phyloP scores from a whole-genome alignment of 129 eudicot genomes.

The Solidago caesia region DNA sequence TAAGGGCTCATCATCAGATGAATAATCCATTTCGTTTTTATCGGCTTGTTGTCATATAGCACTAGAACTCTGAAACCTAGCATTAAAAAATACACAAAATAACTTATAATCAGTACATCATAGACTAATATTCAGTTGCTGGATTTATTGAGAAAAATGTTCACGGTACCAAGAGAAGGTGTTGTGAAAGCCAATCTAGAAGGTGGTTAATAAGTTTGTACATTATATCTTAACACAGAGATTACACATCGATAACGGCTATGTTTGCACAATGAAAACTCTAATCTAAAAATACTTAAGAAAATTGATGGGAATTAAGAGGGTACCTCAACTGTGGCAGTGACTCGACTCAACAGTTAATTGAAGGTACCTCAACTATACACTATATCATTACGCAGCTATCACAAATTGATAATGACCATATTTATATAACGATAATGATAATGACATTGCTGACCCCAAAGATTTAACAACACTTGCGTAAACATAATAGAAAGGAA shows the following conservation, averaged over 20 bases:
- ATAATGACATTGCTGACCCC: too few relatives aligned
- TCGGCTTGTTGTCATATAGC: conserved; percentile 39
- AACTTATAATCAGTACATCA: not conserved
- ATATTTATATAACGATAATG: too few relatives aligned
- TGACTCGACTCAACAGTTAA: not conserved
- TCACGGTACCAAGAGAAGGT: not conserved
- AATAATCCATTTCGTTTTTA: conserved; percentile 29
- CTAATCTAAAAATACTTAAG: not conserved
- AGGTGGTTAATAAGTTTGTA: not conserved
- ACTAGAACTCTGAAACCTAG: conserved; percentile 15
- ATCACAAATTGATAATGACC: too few relatives aligned
- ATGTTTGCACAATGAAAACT: not conserved
- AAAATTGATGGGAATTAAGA: not conserved
- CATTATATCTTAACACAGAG: not conserved
- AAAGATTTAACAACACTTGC: too few relatives aligned
- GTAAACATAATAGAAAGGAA: too few relatives aligned
- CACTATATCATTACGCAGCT: too few relatives aligned
- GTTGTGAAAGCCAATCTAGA: not conserved
- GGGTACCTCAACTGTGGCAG: not conserved
- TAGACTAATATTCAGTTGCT: not conserved
- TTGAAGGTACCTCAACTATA: not conserved
- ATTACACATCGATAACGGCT: not conserved
- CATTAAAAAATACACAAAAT: not conserved
- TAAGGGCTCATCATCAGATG: conserved; percentile 59
- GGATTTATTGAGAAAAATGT: not conserved